phyloP scores from a whole-genome alignment of 139 green algal species.

The Deuterostichococcus epilithicus region DNA sequence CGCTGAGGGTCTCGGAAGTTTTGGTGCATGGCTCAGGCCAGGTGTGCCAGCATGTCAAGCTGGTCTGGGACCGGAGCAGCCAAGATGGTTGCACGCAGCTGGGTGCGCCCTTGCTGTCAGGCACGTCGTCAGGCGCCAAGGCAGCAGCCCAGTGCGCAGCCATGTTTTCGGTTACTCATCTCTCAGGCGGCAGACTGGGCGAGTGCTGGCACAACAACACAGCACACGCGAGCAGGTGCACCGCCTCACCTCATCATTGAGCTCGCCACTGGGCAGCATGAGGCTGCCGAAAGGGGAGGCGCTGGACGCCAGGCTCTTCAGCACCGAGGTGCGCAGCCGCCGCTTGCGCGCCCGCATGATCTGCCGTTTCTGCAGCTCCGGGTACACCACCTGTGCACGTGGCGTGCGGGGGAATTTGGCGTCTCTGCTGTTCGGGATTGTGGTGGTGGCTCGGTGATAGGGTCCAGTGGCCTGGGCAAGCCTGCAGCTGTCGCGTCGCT shows the following conservation, averaged over 20 bases:
- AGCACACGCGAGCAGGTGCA: too few relatives aligned
- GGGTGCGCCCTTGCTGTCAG: too few relatives aligned
- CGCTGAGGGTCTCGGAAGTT: background rate
- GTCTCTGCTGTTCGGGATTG: too few relatives aligned
- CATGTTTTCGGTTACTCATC: too few relatives aligned
- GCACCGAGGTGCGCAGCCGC: background rate
- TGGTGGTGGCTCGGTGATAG: too few relatives aligned
- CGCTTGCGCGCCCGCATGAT: constrained; percentile 36
- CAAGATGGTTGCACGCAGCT: constrained; percentile 2
- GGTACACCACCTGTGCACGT: constrained; percentile 29
- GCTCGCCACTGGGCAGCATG: constrained; percentile 10
- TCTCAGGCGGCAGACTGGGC: too few relatives aligned
- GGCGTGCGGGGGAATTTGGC: too few relatives aligned
- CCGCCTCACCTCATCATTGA: constrained; percentile 2
- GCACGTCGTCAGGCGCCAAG: too few relatives aligned
- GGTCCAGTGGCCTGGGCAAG: too few relatives aligned
- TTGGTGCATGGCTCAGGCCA: background rate
- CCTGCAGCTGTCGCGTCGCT: too few relatives aligned
- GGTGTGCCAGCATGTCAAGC: background rate
- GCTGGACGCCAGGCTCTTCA: background rate
- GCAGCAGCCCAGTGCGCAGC: too few relatives aligned
- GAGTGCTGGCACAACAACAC: too few relatives aligned
- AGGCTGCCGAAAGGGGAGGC: constrained; percentile 15
- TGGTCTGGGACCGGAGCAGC: background rate
- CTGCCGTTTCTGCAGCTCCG: constrained; percentile 46